Evolutionary conservation across 352 stramenopile genomes (phyloP).

Genomic region (Halophytophthora batemanensis): DNA sequence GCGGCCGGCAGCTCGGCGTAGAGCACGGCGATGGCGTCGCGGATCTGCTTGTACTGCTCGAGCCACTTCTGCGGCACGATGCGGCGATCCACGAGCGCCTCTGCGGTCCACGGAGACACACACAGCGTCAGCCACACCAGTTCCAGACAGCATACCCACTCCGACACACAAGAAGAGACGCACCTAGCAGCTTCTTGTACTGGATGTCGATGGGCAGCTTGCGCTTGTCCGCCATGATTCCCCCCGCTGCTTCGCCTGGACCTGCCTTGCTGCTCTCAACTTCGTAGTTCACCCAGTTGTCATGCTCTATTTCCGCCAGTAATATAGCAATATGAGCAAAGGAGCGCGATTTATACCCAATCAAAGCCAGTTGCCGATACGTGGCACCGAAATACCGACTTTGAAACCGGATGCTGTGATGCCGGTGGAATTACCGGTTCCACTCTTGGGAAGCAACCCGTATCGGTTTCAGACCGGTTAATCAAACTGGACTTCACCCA

Average conservation of each 20-base stretch:
- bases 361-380: too few relatives aligned
- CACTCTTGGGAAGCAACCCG: too few relatives aligned
- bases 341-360: too few relatives aligned
- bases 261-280: too few relatives aligned
- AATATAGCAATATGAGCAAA: too few relatives aligned
- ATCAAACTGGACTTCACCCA: too few relatives aligned
- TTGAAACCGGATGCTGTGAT: too few relatives aligned
- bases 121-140: neutral
- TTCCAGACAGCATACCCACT: neutral
- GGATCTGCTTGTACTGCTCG: constrained; percentile 61
- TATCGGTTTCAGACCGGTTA: too few relatives aligned
- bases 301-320: too few relatives aligned
- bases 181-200: constrained; percentile 78
- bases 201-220: constrained; percentile 78
- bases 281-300: too few relatives aligned
- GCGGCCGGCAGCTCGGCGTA: constrained; percentile 46
- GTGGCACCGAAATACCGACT: too few relatives aligned
- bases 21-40: constrained; percentile 50
- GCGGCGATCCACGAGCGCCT: constrained; percentile 64
- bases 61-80: constrained; percentile 74
- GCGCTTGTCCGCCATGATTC: constrained; percentile 55
- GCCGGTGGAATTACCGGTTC: neutral
- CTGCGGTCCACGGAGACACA: constrained; percentile 18
- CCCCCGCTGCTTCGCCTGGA: neutral
- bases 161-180: neutral